A percentile compares a stretch with the other conserved stretches of the same genome.
Evolutionary conservation across 2,329 filamentous ascomycete species (phyloP).

Genomic region (Thielaviopsis euricoi): DNA sequence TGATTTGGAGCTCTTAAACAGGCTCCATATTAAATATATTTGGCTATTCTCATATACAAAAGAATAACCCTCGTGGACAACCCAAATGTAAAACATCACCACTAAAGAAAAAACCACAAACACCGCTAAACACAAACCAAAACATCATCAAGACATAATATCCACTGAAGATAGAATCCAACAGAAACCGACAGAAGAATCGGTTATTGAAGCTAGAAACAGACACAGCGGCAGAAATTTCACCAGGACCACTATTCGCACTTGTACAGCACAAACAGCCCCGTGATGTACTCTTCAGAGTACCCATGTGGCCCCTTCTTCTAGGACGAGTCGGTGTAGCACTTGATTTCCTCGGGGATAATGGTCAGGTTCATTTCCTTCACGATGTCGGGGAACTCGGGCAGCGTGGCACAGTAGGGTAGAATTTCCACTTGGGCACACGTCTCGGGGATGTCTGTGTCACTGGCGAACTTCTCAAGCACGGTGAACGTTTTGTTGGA

Average conservation of each 20-base stretch:
- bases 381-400: constrained; percentile 18
- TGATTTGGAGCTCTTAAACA: not conserved
- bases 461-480: constrained; percentile 12
- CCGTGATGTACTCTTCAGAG: not conserved
- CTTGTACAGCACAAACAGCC: not conserved
- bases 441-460: constrained; percentile 19
- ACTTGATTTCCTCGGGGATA: not conserved
- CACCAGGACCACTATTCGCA: not conserved
- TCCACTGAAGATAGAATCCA: not conserved
- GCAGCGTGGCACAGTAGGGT: constrained; percentile 25
- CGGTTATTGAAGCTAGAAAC: not conserved
- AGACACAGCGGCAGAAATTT: not conserved
- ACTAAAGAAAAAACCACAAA: not conserved
- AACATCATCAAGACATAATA: not conserved
- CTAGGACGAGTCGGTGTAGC: constrained; percentile 9
- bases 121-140: not conserved
- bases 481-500: constrained; percentile 18
- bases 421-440: constrained; percentile 28
- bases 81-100: too few species aligned
- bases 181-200: not conserved
- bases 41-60: not conserved
- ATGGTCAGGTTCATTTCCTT: not conserved
- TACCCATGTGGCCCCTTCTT: constrained; percentile 1
- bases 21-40: not conserved
- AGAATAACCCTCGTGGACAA: too few species aligned